A percentile compares a stretch with the other conserved stretches of the same genome.
Conservation (phyloP, 2,329 filamentous ascomycete species). For the Didymella exigua region DNA sequence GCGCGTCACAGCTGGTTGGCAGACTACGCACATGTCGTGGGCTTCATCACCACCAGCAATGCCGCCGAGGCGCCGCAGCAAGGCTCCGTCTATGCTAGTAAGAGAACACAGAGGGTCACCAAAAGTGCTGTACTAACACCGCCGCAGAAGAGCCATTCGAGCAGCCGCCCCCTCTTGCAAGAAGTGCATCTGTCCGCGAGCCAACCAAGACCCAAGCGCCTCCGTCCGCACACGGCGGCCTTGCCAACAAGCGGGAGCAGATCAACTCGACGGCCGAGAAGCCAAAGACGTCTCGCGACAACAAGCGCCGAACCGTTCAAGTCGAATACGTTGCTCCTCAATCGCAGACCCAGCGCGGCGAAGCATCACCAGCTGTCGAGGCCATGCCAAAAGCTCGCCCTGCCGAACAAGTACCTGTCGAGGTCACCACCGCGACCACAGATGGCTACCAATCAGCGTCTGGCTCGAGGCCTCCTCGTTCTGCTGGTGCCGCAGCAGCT, state of each 20-base stretch:
- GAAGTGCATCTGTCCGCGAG: slow-evolving; percentile 92
- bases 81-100: slow-evolving; percentile 68
- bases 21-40: slow-evolving; percentile 95
- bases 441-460: slow-evolving; percentile 45
- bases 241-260: slow-evolving; percentile 75
- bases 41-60: slow-evolving; percentile 94
- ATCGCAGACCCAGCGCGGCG: slow-evolving; percentile 80
- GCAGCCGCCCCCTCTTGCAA: slow-evolving; percentile 68
- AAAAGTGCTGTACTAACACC: slow-evolving; percentile 14
- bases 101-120: not conserved
- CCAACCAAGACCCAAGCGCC: slow-evolving; percentile 68
- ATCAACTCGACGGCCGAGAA: slow-evolving; percentile 70
- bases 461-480: slow-evolving; percentile 28
- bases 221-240: slow-evolving; percentile 59
- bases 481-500: slow-evolving; percentile 26
- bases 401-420: slow-evolving; percentile 58
- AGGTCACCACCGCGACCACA: slow-evolving; percentile 42
- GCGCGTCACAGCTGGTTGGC: slow-evolving; percentile 97
- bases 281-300: slow-evolving; percentile 73
- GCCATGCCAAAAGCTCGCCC: slow-evolving; percentile 55
- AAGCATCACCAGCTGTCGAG: slow-evolving; percentile 47
- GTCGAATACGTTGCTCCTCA: slow-evolving; percentile 95
- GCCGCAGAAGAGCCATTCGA: slow-evolving; percentile 60
- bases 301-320: slow-evolving; percentile 92
- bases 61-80: slow-evolving; percentile 74